Evolutionary conservation across 2,329 filamentous ascomycete genomes (phyloP), one percentile per base, ranked within the genome.

Genomic region (Curvularia eragrostidis): DNA sequence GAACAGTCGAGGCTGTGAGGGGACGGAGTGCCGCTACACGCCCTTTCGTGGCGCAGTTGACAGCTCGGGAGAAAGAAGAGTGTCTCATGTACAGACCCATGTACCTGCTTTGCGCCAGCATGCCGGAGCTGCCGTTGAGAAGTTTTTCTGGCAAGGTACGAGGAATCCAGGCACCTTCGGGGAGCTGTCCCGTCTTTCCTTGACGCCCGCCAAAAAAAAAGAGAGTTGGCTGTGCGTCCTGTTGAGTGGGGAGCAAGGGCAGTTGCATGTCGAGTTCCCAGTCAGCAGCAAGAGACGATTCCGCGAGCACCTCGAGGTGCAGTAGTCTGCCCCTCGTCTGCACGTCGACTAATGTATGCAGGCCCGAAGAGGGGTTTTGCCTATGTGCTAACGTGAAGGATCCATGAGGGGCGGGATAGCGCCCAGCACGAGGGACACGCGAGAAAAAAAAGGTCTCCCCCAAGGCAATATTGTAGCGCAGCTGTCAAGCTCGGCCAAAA

Each of bases 301-400:
- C 58, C 59, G 61, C 41, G 63, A 58, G 57, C 62, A 64, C 58
- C 55, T 61, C 60, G 59, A 61, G 64, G 61, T 68, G 69, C 67
- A 70, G 66, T 39, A 52, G 58, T 42, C 51, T 62, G 56, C 52
- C 46, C 61, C 61, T 61, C 60, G 60, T 62, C 53, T 64, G 59
- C 39, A 61, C 51, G 36, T 61, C 43, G 59, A 48, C 68, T 67
- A 71, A 69, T 69, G 66, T 66, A 67, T 58, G 69, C 67, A 63
- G 60, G 65, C 67, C 64, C 63, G 61, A 68, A 59, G 58, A 61
- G 59, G 62, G 57, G 57, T 49, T 57, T 48, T 41, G 21, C 32
- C 24, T 19, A 52, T 48, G 41, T 55, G 21, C 42, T 36, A 34
- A 41, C 54, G 24, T 54, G 51, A 50, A 58, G 36, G 52, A 49